Conservation (phyloP, 176 grass and related monocot genomes). For the Areca catechu region DNA sequence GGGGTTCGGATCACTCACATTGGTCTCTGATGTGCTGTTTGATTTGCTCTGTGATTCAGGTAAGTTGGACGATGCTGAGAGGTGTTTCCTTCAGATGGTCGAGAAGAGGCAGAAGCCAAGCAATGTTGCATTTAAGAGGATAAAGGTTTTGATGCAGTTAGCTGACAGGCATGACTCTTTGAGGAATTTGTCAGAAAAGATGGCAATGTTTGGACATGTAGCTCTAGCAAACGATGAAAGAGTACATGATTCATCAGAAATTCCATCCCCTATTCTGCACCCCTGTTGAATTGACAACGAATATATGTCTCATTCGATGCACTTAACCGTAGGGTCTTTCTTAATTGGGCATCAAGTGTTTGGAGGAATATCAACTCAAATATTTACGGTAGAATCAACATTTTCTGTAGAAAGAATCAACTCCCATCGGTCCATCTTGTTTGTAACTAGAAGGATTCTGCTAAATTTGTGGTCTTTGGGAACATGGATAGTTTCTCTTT, state of each 20-base stretch:
- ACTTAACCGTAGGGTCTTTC: too few relatives aligned
- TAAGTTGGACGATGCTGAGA: slow-evolving; percentile 68
- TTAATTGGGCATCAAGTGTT: too few relatives aligned
- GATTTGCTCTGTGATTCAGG: slow-evolving; percentile 74
- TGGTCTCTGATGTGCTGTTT: slow-evolving; percentile 79
- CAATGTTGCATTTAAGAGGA: slow-evolving; percentile 54
- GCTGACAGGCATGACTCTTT: slow-evolving; percentile 62
- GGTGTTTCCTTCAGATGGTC: slow-evolving; percentile 69
- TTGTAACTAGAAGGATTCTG: too few relatives aligned
- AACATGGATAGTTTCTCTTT: too few relatives aligned
- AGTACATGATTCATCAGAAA: neutral
- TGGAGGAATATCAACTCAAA: too few relatives aligned
- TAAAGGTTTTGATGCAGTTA: slow-evolving; percentile 86
- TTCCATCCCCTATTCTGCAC: neutral
- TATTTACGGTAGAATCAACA: too few relatives aligned
- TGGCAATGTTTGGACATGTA: slow-evolving; percentile 20
- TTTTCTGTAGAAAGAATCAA: too few relatives aligned
- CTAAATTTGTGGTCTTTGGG: too few relatives aligned
- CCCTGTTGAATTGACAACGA: neutral
- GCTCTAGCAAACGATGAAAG: neutral
- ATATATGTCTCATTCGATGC: too few relatives aligned
- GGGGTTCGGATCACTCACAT: slow-evolving; percentile 57
- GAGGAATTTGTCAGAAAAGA: slow-evolving; percentile 36
- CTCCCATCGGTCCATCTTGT: too few relatives aligned
- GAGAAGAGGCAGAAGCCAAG: slow-evolving; percentile 63